Conservation (phyloP, 352 stramenopile genomes). For the Nothophytophthora sp. region DNA sequence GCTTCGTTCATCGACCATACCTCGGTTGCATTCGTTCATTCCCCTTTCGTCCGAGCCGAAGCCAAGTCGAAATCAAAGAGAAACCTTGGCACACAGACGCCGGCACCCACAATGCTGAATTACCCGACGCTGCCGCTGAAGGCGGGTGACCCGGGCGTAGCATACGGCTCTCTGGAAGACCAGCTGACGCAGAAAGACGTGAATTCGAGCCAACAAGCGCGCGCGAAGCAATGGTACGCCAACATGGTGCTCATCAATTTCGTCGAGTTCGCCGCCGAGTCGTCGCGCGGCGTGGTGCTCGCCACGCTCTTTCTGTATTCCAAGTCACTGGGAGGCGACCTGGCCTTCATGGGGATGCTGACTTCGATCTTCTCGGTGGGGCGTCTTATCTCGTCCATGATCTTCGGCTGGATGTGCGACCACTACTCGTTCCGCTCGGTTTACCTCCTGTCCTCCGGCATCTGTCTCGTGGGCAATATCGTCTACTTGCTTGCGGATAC, state of each 20-base stretch:
- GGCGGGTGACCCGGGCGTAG: constrained; percentile 4
- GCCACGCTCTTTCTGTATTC: constrained; percentile 77
- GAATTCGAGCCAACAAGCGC: not conserved
- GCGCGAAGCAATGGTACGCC: constrained; percentile 46
- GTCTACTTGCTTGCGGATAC: constrained; percentile 62
- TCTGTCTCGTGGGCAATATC: constrained; percentile 65
- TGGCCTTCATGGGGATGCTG: constrained; percentile 68
- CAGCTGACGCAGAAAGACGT: not conserved
- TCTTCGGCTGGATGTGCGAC: constrained; percentile 80
- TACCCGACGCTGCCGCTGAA: constrained; percentile 22
- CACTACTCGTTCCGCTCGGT: constrained; percentile 74
- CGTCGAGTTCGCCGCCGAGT: constrained; percentile 73
- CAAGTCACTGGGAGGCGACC: constrained; percentile 64
- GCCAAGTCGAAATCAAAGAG: no score
- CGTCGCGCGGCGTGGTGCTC: constrained; percentile 67
- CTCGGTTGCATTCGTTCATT: no score
- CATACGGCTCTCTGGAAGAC: constrained; percentile 16
- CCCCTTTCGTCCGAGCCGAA: no score
- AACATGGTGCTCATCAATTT: constrained; percentile 83
- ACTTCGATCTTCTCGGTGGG: constrained; percentile 78
- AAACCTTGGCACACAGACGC: no score
- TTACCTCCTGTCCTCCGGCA: constrained; percentile 60
- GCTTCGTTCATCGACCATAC: no score
- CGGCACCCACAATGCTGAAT: constrained; percentile 6
- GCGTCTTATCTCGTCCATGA: constrained; percentile 67